Percentiles rank a stretch among this genome's conserved stretches.
Conservation (phyloP, 495 filamentous ascomycete genomes). For the Penicillium turbatum region DNA sequence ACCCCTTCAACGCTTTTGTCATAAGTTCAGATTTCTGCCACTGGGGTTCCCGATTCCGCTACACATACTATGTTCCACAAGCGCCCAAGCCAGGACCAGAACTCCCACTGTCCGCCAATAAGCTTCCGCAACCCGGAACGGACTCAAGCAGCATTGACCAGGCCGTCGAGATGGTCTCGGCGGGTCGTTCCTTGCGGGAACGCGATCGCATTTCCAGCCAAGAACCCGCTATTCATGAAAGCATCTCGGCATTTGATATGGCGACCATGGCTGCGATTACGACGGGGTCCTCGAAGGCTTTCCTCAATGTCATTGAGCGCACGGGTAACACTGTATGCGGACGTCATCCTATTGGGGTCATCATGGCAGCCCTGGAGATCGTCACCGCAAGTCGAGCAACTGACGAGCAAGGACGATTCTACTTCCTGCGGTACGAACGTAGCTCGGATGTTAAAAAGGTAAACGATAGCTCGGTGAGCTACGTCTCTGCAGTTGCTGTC, state of each 20-base stretch:
- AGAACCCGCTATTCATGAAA: conserved; percentile 69
- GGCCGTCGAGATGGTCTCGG: conserved; percentile 28
- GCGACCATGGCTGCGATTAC: conserved; percentile 79
- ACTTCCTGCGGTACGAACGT: conserved; percentile 86
- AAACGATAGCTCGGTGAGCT: conserved; percentile 88
- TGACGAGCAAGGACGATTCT: conserved; percentile 59
- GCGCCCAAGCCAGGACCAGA: conserved; percentile 38
- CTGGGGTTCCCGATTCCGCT: conserved; percentile 85
- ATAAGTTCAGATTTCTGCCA: conserved; percentile 95
- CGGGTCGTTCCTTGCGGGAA: conserved; percentile 37
- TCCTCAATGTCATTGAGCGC: conserved; percentile 60
- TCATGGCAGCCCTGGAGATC: conserved; percentile 81
- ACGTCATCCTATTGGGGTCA: conserved; percentile 89
- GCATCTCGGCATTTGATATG: conserved; percentile 76
- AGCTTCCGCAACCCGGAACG: conserved; percentile 39
- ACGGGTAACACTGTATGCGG: conserved; percentile 95
- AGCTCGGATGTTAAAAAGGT: conserved; percentile 70
- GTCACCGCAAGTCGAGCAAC: conserved; percentile 31
- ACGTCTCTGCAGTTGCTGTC: conserved; percentile 55
- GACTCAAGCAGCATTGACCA: conserved; percentile 23
- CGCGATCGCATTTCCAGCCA: conserved; percentile 35
- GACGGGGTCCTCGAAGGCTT: conserved; percentile 62
- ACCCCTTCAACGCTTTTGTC: conserved; percentile 76
- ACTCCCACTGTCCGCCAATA: conserved; percentile 38
- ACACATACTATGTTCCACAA: conserved; percentile 71